Base-by-base conservation (phyloP, 2,329 filamentous ascomycete genomes). In the Aspergillus udagawae region DNA sequence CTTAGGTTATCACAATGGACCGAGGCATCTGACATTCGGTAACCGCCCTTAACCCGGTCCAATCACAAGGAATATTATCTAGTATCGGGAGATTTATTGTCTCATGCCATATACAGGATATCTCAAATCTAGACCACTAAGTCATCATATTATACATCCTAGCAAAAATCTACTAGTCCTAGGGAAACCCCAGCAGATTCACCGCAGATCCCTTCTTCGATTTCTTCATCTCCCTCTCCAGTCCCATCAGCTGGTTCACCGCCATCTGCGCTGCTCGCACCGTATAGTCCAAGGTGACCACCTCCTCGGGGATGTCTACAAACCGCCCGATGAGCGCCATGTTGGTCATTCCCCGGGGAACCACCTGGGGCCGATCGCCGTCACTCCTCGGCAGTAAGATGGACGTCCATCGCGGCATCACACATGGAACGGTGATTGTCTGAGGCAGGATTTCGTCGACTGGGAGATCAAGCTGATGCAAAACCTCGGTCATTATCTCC, bases 251-350 rank as follows among this genome's bases (percentile, higher is more conserved):
- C 42, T 63, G 60, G 54, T 64, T 60, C 4, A 76, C 73, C 1
- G 75, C 74, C 62, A 72, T 68, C 66, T 75, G 72, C 25, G 71
- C 75, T 17, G 63, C 63, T 23, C 65, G 60, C 4, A 74, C 65
- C 54, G 70, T 72, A 62, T 78, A 78, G 58, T 78, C 75, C 48
- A 72, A 71, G 7, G 68, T 73, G 25, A 75, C 74, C 29, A 67
- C 70, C 60, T 78, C 75, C 28, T 69, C 65, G 10, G 66, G 64
- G 23, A 75, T 73, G 62, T 77, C 76, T 20, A 75, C 75, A 64
- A 74, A 79, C 60, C 77, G 75, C 12, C 76, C 75, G 35, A 78
- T 63, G 21, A 77, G 65, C 1, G 70, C 76, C 49, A 77, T 61
- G 62, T 78, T 79, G 23, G 60, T 67, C 25, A 67, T 68, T 4